Evolutionary conservation across 352 stramenopile genomes (phyloP), one percentile per base, ranked within the genome.

Genomic region (Globisporangium camurandrum): DNA sequence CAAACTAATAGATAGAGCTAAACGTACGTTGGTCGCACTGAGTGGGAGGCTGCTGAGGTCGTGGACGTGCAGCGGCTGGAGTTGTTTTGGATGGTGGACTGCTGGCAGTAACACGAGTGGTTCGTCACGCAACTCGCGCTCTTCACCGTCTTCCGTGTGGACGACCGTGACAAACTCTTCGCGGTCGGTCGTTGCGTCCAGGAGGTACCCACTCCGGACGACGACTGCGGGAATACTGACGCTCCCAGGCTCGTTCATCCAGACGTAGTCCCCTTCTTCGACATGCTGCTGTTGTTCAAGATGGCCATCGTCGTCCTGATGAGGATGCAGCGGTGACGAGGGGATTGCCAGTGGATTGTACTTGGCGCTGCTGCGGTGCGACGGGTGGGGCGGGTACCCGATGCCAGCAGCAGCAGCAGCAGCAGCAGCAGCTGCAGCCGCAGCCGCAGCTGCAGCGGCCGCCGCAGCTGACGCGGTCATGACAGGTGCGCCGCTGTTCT

Each of bases 121-220:
- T 4, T 70, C 64, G 33, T 74, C 64, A 27, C 78, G 71, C 17
- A 92, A 69, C 38, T 84, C 77, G 33, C 77, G 75, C 56, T 92
- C 81, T 48, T 92, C 81, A 22, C 77, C 77, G 38, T 92, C 81
- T 27, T 92, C 81, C 9, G 81, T 92, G 60, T 92, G 81, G 10
- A 92, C 76, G 14, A 89, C 68, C 22, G 71, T 79, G 38, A 89
- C 69, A 19, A 80, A 73, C 36, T 87, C 66, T 55, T 89, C 78
- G 45, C 74, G 56, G 22, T 85, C 75, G 20, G 60, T 74, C 16
- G 66, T 65, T n/a, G 73, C 66, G 46, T 87, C 73, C 30, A 75
- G 81, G 12, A 79, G 30, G 36, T 74, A 89, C 0, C 78, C 78
- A 20, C 66, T 71, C 22, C 78, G 78, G 34, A 86, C 71, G 17